These are phyloP conservation scores for Sarocladiaceae sp. DNA, from an alignment of 2,329 filamentous ascomycete species.

Conservation along the genomic window DNA sequence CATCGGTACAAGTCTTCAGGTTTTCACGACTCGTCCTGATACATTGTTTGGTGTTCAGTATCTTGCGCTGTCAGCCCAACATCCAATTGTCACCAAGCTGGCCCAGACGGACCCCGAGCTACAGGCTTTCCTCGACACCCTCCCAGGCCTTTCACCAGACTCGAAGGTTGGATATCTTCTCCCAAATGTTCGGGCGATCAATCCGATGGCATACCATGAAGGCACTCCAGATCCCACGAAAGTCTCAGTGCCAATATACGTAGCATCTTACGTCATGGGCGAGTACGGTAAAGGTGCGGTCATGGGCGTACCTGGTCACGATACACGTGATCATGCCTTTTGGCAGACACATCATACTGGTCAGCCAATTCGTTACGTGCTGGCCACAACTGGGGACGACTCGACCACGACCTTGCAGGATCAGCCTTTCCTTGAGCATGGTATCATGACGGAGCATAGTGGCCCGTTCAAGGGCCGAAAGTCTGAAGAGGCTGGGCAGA, in stretches of 20 bases:
- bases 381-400: slow-evolving; percentile 48
- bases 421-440: slow-evolving; percentile 60
- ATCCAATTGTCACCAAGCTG: slow-evolving; percentile 62
- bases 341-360: slow-evolving; percentile 67
- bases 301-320: slow-evolving; percentile 89
- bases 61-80: slow-evolving; percentile 69
- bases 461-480: slow-evolving; percentile 60
- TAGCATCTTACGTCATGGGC: slow-evolving; percentile 79
- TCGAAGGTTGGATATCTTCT: slow-evolving; percentile 67
- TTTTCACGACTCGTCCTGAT: slow-evolving; percentile 82
- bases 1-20: slow-evolving; percentile 51
- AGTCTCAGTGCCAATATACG: slow-evolving; percentile 66
- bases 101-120: slow-evolving; percentile 58
- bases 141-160: slow-evolving; percentile 50
- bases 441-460: slow-evolving; percentile 62
- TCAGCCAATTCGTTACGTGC: slow-evolving; percentile 58
- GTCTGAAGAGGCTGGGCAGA: slow-evolving; percentile 57
- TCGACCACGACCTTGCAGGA: slow-evolving; percentile 37
- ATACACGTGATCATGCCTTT: slow-evolving; percentile 72
- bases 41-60: slow-evolving; percentile 88
- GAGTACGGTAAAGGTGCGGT: slow-evolving; percentile 85
- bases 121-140: slow-evolving; percentile 61
- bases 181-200: slow-evolving; percentile 55
- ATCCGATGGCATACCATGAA: slow-evolving; percentile 58
- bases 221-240: slow-evolving; percentile 46